A percentile compares a stretch with the other conserved stretches of the same genome.
These are phyloP conservation scores for Cystoderma amianthinum DNA, from an alignment of 768 basidiomycete genomes.

Conservation along the genomic window DNA sequence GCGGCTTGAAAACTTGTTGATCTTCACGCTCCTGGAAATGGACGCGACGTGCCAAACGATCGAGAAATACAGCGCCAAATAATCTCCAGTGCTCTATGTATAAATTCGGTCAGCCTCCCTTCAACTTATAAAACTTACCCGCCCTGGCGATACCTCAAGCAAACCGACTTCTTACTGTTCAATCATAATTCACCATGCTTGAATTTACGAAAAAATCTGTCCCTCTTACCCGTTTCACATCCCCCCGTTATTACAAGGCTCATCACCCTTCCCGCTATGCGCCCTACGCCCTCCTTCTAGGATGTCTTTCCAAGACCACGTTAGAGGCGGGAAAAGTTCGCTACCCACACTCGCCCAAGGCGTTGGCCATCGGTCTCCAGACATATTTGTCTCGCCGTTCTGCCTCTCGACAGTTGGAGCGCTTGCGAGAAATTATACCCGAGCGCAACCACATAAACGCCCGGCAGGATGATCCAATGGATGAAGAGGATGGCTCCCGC, in stretches of 20 bases:
- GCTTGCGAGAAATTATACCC: background rate
- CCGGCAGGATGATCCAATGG: background rate
- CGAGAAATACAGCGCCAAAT: slow-evolving; percentile 1
- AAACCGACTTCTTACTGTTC: background rate
- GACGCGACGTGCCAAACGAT: slow-evolving; percentile 1
- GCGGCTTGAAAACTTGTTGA: background rate
- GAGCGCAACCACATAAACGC: background rate
- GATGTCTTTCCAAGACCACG: background rate
- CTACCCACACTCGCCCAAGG: background rate
- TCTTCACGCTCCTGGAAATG: background rate
- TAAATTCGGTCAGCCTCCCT: background rate
- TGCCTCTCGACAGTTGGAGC: background rate
- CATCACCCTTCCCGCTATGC: background rate
- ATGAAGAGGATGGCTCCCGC: background rate
- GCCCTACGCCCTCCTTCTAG: background rate
- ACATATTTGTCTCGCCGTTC: background rate
- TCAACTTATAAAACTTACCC: background rate
- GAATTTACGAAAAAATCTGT: background rate
- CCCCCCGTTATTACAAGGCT: background rate
- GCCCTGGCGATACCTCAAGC: background rate
- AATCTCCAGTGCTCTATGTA: background rate
- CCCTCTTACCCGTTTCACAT: background rate
- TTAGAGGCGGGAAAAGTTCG: background rate
- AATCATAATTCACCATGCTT: background rate
- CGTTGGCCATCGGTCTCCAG: background rate